Evolutionary conservation across 169 alveolate species (phyloP), one percentile per base, ranked within the genome.

Genomic region (Pseudocohnilembus persalinus): DNA sequence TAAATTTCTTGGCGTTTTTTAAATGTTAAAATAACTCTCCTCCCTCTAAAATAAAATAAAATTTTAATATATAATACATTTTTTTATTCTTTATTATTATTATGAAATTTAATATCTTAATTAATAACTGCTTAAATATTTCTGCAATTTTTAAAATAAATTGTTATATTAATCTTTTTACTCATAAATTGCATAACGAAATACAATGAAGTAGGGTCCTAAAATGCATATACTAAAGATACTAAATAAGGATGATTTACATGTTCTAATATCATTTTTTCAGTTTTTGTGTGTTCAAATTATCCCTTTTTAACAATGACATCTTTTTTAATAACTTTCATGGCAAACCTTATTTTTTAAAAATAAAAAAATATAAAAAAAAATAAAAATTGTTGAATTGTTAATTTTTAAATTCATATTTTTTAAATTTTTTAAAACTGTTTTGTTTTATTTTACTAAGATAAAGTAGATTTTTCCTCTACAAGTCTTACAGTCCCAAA

Each of bases 401-500:
- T 1, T 0, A 25, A 31, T 31, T 31, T 31, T 29, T 28, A 24
- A 64, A 64, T 64, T 26, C 26, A 26, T 24, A 64, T 16, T 64
- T 64, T 16, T 16, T 26, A 24, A 64, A 64, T 64, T 64, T 64
- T 24, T 64, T 64, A 64, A 64, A 24, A 16, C 16, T 16, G 16
- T 26, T 24, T 16, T 64, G 26, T 64, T 26, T 24, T 16, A 24
- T 64, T 64, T 64, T 73, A 73, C 29, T 73, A 6, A 15, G 31
- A 11, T 63, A 85, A 74, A 26, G 35, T 33, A 27, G 85, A 82
- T 81, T 88, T 89, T 73, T 93, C 88, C 74, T 93, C 90, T 15
- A 93, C 97, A 4, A 93, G 79, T 79, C 88, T 87, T 1, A 95
- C 97, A 32, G 93, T 90, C 0, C 97, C 97, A 80, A 93, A 95